These are phyloP conservation scores for Neonectria hederae DNA, from an alignment of 2,329 filamentous ascomycete genomes.

Conservation along the genomic window DNA sequence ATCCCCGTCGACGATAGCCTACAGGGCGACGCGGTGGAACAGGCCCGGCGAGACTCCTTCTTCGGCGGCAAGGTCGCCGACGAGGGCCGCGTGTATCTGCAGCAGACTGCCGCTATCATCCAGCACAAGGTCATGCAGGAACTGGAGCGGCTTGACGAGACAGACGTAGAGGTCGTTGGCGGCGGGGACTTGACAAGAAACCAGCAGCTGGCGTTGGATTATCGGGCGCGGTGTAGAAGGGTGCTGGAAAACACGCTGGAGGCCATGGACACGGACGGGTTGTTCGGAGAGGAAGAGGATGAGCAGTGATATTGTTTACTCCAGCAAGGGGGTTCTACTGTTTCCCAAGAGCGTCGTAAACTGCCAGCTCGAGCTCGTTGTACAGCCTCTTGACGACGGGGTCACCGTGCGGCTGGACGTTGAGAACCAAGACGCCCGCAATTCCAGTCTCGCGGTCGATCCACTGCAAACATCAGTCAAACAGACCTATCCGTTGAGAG, in stretches of 20 bases:
- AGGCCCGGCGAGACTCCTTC: constrained; percentile 39
- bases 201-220: constrained; percentile 59
- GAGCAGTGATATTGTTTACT: constrained; percentile 13
- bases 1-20: constrained; percentile 33
- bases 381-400: constrained; percentile 47
- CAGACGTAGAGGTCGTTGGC: constrained; percentile 55
- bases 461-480: constrained; percentile 42
- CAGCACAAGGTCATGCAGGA: constrained; percentile 55
- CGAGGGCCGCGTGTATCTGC: constrained; percentile 43
- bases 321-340: background rate
- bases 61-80: constrained; percentile 45
- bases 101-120: constrained; percentile 53
- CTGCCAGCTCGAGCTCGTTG: constrained; percentile 51
- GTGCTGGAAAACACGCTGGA: constrained; percentile 59
- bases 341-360: constrained; percentile 45
- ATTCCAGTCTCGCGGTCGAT: constrained; percentile 51
- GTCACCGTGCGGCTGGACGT: constrained; percentile 52
- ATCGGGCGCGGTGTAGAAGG: constrained; percentile 58
- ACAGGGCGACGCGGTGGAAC: constrained; percentile 42
- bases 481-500: background rate
- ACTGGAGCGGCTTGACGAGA: constrained; percentile 57
- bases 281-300: constrained; percentile 38
- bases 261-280: constrained; percentile 47
- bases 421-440: constrained; percentile 51
- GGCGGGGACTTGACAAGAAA: constrained; percentile 54